Conservation (phyloP, 768 basidiomycete species). For the Fistulinella prunicolor region DNA sequence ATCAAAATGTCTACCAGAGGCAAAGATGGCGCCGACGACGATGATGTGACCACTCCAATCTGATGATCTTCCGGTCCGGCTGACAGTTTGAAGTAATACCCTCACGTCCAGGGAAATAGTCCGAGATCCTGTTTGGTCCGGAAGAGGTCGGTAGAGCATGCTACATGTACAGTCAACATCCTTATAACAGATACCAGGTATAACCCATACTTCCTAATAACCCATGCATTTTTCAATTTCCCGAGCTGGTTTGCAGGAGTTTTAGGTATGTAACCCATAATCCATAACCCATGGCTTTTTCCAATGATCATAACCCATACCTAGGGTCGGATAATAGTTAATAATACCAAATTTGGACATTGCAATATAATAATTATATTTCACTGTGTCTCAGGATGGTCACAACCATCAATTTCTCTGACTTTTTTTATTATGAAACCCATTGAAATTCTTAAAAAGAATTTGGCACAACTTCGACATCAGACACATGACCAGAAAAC, state of each 20-base stretch:
- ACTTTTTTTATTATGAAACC: too few relatives aligned
- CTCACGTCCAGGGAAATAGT: constrained; percentile 44
- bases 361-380: constrained; percentile 3
- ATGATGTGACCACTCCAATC: not conserved
- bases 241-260: too few relatives aligned
- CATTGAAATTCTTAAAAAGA: too few relatives aligned
- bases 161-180: constrained; percentile 56
- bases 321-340: not conserved
- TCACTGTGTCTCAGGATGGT: too few relatives aligned
- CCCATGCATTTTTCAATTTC: too few relatives aligned
- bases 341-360: constrained; percentile 1
- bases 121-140: too few relatives aligned
- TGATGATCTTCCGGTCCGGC: not conserved
- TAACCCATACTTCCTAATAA: too few relatives aligned
- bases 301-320: not conserved
- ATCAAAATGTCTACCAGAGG: constrained; percentile 65
- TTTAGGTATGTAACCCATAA: not conserved
- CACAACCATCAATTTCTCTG: too few relatives aligned
- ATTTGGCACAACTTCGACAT: too few relatives aligned
- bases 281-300: constrained; percentile 2
- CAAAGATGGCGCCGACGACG: constrained; percentile 30
- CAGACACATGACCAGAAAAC: too few relatives aligned
- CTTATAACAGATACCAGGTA: constrained; percentile 38
- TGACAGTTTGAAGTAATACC: constrained; percentile 43
- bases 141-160: constrained; percentile 41